Percentiles rank a stretch among this genome's conserved stretches.
Conservation (phyloP, 2,329 filamentous ascomycete genomes). For the Cladosporium sp. region DNA sequence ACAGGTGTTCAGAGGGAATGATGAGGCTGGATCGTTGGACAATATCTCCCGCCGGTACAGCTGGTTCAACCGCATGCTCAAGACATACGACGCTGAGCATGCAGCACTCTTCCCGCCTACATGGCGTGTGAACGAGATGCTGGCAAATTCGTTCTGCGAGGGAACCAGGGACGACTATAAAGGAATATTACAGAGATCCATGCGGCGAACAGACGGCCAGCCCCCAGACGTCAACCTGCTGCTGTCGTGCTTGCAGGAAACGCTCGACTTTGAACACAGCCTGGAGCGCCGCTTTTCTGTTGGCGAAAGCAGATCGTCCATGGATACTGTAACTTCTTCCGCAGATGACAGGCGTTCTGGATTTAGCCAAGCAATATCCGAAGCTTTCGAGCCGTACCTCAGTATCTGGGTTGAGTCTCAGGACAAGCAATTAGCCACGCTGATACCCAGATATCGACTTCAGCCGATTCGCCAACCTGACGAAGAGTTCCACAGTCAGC, state of each 20-base stretch:
- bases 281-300: slow-evolving; percentile 80
- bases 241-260: slow-evolving; percentile 88
- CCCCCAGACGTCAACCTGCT: slow-evolving; percentile 87
- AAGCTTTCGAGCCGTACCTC: slow-evolving; percentile 95
- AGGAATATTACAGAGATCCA: slow-evolving; percentile 83
- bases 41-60: slow-evolving; percentile 94
- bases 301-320: slow-evolving; percentile 65
- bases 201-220: slow-evolving; percentile 73
- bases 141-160: slow-evolving; percentile 92
- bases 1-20: slow-evolving; percentile 91
- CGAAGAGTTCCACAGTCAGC: slow-evolving; percentile 88
- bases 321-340: slow-evolving; percentile 79
- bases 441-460: slow-evolving; percentile 84
- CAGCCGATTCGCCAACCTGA: slow-evolving; percentile 79
- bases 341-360: slow-evolving; percentile 71
- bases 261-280: slow-evolving; percentile 92
- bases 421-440: slow-evolving; percentile 77
- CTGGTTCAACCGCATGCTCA: slow-evolving; percentile 95
- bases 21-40: slow-evolving; percentile 93
- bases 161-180: slow-evolving; percentile 95
- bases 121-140: slow-evolving; percentile 87
- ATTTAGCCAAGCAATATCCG: slow-evolving; percentile 89
- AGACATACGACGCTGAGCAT: slow-evolving; percentile 93
- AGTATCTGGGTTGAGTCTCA: slow-evolving; percentile 97
- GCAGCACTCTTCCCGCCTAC: slow-evolving; percentile 78